Percentiles rank a stretch among this genome's conserved stretches.
Evolutionary conservation across 2,329 filamentous ascomycete genomes (phyloP).

Genomic region (Penicillium sp.): DNA sequence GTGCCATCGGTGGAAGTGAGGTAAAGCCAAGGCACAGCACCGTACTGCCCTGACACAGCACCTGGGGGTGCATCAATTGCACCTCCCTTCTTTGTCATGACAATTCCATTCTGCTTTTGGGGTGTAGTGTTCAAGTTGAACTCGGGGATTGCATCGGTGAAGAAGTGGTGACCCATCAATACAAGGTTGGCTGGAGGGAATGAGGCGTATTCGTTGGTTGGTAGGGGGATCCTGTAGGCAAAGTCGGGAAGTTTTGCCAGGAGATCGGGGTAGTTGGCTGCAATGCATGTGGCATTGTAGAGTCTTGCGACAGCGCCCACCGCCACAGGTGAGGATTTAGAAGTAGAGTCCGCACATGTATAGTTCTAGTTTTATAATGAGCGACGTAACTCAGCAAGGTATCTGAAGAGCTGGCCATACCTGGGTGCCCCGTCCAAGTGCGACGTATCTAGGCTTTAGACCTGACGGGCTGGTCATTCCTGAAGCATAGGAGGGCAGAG

Average conservation of each 20-base stretch:
- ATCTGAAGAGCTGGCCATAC: constrained; percentile 24
- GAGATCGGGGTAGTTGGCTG: constrained; percentile 59
- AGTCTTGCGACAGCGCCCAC: constrained; percentile 71
- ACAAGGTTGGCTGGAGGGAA: constrained; percentile 50
- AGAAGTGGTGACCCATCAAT: constrained; percentile 72
- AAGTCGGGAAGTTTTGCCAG: constrained; percentile 57
- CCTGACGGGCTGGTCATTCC: constrained; percentile 55
- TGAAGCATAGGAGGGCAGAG: constrained; percentile 43
- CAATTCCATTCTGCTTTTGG: constrained; percentile 45
- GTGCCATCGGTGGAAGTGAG: constrained; percentile 48
- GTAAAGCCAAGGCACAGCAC: constrained; percentile 72
- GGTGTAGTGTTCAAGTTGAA: constrained; percentile 63
- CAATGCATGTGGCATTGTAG: constrained; percentile 78
- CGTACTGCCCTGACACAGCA: constrained; percentile 53
- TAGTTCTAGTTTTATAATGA: constrained; percentile 60
- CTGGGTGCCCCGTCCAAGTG: constrained; percentile 70
- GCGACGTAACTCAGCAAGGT: constrained; percentile 5
- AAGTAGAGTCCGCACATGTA: constrained; percentile 60
- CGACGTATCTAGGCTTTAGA: constrained; percentile 63
- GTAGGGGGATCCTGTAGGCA: constrained; percentile 58
- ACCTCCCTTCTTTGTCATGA: constrained; percentile 54
- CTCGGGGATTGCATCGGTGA: constrained; percentile 61
- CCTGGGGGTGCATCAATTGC: constrained; percentile 54
- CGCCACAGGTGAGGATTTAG: constrained; percentile 54
- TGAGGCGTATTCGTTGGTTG: constrained; percentile 27